Evolutionary conservation across 2,329 filamentous ascomycete genomes (phyloP), one percentile per base, ranked within the genome.

Genomic region (Colletotrichum sp.): DNA sequence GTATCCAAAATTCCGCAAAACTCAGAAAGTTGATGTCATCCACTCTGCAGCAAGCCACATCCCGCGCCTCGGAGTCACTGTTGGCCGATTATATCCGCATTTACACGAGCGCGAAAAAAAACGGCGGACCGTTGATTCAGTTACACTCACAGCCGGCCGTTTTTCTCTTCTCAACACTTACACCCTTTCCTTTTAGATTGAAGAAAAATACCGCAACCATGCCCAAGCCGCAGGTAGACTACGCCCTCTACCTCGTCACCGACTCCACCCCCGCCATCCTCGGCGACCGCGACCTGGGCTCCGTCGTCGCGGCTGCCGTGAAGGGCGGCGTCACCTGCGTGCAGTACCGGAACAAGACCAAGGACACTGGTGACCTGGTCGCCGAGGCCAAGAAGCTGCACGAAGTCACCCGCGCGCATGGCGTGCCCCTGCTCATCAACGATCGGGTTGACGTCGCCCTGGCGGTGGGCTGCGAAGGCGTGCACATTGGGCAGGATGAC

Each of bases 401-500:
- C 83, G 84, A 86, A 48, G 86, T 97, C 77, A 96, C 95, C 24
- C 88, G 87, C 78, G 87, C 87, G 63, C 89, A 94, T 81, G 88
- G 89, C 18, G 92, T 98, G 4, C 96, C 96, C 34, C 90, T 99
- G 73, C 88, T 99, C 71, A 96, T 99, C 87, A 99, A 99, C 83
- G 97, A 99, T 83, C 92, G 96, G 14, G 91, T 98, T 7, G 96
- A 98, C 83, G 95, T 99, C 30, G 96, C 96, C 10, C 89, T 95
- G 21, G 96, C 95, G 16, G 91, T 96, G 59, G 95, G 93, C 14
- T 97, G 95, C 73, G 96, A 98, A 86, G 97, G 97, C 61, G 95
- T 98, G 10, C 97, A 99, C 83, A 91, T 99, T 66, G 97, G 97
- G 8, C 96, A 99, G 86, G 96, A 98, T 89, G 96, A 99, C 84